Evolutionary conservation across 2,329 filamentous ascomycete species (phyloP).

Genomic region (Fonsecaea multimorphosa): DNA sequence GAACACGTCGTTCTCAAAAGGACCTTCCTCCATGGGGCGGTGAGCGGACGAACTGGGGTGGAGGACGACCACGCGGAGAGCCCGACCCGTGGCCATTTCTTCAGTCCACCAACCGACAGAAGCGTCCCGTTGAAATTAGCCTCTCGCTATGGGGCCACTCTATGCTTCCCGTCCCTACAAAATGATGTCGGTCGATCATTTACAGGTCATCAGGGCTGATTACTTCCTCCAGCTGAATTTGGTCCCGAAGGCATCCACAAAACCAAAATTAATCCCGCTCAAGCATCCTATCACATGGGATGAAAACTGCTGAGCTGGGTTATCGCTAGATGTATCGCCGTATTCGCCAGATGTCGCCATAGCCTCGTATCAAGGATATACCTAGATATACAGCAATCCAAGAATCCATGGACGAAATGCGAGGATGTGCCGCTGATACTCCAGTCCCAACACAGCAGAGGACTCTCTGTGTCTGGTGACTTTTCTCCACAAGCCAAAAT

Average conservation of each 20-base stretch:
- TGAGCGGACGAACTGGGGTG: not conserved
- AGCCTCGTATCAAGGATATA: not conserved
- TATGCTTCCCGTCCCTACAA: not conserved
- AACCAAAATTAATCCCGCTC: not conserved
- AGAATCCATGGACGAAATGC: not conserved
- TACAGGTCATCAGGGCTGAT: not conserved
- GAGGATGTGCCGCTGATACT: not conserved
- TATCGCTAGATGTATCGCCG: not conserved
- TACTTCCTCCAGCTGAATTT: not conserved
- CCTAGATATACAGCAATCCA: not conserved
- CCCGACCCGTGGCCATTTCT: not conserved
- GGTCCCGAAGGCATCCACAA: not conserved
- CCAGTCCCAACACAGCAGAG: not conserved
- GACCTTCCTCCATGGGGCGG: not conserved
- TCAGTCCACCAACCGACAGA: not conserved
- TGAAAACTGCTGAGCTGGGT: not conserved
- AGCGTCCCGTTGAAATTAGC: not conserved
- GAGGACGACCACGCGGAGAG: not conserved
- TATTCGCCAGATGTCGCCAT: not conserved
- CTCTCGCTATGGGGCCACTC: not conserved
- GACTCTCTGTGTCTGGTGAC: not conserved
- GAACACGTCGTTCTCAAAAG: not conserved
- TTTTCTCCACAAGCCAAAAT: not conserved
- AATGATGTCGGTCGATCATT: not conserved
- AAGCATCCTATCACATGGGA: not conserved